These are phyloP conservation scores for Skeletonema menzelii DNA, from an alignment of 108 stramenopile species.

Conservation along the genomic window DNA sequence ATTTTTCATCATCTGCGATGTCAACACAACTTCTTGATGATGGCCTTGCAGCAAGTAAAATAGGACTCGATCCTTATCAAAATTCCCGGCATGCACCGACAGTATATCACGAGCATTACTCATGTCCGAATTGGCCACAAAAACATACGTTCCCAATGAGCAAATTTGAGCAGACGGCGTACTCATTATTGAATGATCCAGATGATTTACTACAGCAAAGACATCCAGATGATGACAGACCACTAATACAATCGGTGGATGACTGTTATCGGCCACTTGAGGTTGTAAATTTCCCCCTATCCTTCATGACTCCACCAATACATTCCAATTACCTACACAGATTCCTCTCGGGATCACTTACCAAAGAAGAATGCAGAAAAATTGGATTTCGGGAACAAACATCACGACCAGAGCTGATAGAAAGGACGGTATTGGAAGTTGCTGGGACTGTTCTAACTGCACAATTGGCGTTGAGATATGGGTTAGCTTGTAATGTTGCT, in stretches of 20 bases:
- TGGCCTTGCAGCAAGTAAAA: conserved; percentile 41
- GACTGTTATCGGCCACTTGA: conserved; percentile 52
- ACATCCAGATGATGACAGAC: not conserved
- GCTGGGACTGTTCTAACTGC: conserved; percentile 73
- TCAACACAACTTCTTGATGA: conserved; percentile 2
- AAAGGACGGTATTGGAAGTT: conserved; percentile 75
- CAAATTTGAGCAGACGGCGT: conserved; percentile 57
- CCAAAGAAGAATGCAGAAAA: conserved; percentile 53
- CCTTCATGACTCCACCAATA: conserved; percentile 38
- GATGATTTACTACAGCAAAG: conserved; percentile 8
- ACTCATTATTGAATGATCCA: conserved; percentile 40
- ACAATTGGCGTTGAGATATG: conserved; percentile 72
- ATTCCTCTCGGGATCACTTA: conserved; percentile 50
- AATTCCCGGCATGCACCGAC: conserved; percentile 69
- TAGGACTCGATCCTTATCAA: conserved; percentile 53
- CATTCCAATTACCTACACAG: conserved; percentile 11
- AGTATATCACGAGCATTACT: conserved; percentile 76
- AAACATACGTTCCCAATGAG: conserved; percentile 73
- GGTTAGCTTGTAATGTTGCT: conserved; percentile 74
- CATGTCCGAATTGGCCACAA: conserved; percentile 61
- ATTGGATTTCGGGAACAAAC: conserved; percentile 82
- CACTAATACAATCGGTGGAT: not conserved
- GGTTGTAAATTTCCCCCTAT: conserved; percentile 32
- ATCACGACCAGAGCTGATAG: conserved; percentile 59
- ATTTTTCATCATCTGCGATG: not conserved